Conservation (phyloP, 441 rosid species). For the Corymbia citriodora region DNA sequence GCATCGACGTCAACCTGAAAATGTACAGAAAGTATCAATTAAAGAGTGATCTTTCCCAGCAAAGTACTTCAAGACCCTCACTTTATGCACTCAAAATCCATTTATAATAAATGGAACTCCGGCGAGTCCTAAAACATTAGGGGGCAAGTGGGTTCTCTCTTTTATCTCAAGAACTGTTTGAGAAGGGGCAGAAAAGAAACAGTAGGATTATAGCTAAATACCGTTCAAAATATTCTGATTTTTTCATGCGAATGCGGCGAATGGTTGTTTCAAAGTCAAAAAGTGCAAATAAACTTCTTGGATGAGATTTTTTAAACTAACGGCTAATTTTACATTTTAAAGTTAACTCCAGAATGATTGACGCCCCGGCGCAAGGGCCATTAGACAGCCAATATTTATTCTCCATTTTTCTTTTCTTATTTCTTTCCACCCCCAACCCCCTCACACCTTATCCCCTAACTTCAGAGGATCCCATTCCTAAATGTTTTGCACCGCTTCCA, state of each 20-base stretch:
- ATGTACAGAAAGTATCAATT: not conserved
- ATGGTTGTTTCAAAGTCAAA: too few relatives aligned
- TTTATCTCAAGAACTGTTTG: not conserved
- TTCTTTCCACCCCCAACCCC: too few relatives aligned
- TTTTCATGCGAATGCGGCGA: not conserved
- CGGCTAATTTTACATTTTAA: not conserved
- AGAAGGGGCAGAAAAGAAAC: not conserved
- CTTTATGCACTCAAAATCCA: not conserved
- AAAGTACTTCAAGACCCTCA: too few relatives aligned
- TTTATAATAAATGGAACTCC: not conserved
- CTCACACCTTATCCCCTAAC: not conserved
- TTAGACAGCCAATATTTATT: not conserved
- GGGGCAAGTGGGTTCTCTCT: not conserved
- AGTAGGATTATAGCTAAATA: not conserved
- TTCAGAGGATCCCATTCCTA: not conserved
- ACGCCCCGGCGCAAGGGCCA: not conserved
- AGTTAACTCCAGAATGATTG: not conserved
- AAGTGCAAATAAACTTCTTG: not conserved
- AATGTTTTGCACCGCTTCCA: too few relatives aligned
- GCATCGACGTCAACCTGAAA: fast-evolving
- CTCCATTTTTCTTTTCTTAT: not conserved
- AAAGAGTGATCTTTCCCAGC: fast-evolving
- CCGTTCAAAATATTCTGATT: not conserved
- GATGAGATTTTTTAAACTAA: not conserved
- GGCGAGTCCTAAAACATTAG: not conserved